phyloP scores from a whole-genome alignment of 148 eudicot species.

The Nepenthes gracilis region DNA sequence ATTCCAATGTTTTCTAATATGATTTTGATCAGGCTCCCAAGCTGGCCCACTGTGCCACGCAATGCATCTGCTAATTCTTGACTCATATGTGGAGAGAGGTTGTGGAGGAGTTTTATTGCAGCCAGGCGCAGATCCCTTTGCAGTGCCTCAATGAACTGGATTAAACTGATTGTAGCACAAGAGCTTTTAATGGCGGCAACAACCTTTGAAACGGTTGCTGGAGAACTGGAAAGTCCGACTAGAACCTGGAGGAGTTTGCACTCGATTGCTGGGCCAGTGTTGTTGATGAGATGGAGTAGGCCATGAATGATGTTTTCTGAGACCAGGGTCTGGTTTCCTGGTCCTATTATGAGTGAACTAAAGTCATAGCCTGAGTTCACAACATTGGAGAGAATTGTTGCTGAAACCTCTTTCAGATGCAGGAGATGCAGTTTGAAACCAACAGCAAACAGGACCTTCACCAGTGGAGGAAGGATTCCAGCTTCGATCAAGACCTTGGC shows the following conservation, averaged over 20 bases:
- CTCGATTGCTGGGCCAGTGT: slow-evolving; percentile 87
- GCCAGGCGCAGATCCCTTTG: slow-evolving; percentile 61
- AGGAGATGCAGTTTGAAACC: slow-evolving; percentile 54
- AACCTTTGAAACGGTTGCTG: slow-evolving; percentile 35
- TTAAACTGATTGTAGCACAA: slow-evolving; percentile 69
- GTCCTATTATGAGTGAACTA: slow-evolving; percentile 53
- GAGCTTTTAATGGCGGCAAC: slow-evolving; percentile 84
- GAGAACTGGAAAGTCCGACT: slow-evolving; percentile 72
- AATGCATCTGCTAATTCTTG: slow-evolving; percentile 61
- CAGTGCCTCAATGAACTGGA: slow-evolving; percentile 73
- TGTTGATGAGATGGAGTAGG: slow-evolving; percentile 71
- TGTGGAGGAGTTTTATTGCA: slow-evolving; percentile 61
- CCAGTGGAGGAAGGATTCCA: slow-evolving; percentile 80
- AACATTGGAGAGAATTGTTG: slow-evolving; percentile 69
- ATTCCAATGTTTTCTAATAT: slow-evolving; percentile 38
- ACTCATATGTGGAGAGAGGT: slow-evolving; percentile 67
- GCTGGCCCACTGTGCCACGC: slow-evolving; percentile 67
- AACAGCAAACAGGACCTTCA: slow-evolving; percentile 57
- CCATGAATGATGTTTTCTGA: slow-evolving; percentile 64
- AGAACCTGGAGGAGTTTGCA: slow-evolving; percentile 87
- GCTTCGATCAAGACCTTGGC: slow-evolving; percentile 62
- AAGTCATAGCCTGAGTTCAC: slow-evolving; percentile 70
- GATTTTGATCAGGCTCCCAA: slow-evolving; percentile 49
- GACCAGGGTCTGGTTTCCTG: slow-evolving; percentile 55
- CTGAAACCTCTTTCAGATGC: slow-evolving; percentile 77